Percentiles rank a stretch among this genome's conserved stretches.
phyloP scores from a whole-genome alignment of 768 basidiomycete species.

The Vararia minispora region DNA sequence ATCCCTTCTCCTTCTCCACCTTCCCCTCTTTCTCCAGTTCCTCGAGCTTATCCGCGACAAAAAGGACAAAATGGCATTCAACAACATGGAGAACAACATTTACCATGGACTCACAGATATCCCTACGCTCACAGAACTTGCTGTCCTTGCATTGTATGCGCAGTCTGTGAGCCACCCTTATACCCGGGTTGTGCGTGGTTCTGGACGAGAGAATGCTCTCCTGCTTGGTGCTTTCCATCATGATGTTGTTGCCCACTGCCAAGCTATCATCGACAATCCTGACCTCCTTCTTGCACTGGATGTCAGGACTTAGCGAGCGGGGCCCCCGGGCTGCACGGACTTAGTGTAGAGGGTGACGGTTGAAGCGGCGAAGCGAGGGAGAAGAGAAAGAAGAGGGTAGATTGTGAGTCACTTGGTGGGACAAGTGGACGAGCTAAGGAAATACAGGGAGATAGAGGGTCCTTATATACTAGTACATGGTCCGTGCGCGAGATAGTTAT shows the following conservation, averaged over 20 bases:
- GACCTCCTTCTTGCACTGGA: conserved; percentile 12
- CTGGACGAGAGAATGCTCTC: conserved; percentile 15
- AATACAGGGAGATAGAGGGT: too few species aligned
- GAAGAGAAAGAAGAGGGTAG: too few species aligned
- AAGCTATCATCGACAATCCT: conserved; percentile 10
- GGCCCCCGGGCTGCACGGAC: too few species aligned
- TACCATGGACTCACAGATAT: conserved; percentile 14
- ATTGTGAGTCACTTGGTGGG: too few species aligned
- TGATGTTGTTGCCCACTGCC: conserved; percentile 12
- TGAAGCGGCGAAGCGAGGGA: too few species aligned
- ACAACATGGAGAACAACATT: conserved; percentile 21
- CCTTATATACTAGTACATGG: too few species aligned
- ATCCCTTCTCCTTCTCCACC: conserved; percentile 11
- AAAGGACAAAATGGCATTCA: conserved; percentile 14
- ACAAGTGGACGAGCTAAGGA: too few species aligned
- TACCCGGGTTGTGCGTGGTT: conserved; percentile 13
- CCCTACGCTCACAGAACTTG: conserved; percentile 16
- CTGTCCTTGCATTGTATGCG: conserved; percentile 15
- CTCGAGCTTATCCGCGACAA: conserved; percentile 11
- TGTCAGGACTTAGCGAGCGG: too few species aligned
- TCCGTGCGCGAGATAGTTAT: too few species aligned
- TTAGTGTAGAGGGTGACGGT: too few species aligned
- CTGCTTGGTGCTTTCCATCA: conserved; percentile 16
- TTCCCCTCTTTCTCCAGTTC: conserved; percentile 12
- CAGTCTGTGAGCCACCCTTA: conserved; percentile 18